Evolutionary conservation across 495 filamentous ascomycete species (phyloP).

Genomic region (Chaetomium tenue): DNA sequence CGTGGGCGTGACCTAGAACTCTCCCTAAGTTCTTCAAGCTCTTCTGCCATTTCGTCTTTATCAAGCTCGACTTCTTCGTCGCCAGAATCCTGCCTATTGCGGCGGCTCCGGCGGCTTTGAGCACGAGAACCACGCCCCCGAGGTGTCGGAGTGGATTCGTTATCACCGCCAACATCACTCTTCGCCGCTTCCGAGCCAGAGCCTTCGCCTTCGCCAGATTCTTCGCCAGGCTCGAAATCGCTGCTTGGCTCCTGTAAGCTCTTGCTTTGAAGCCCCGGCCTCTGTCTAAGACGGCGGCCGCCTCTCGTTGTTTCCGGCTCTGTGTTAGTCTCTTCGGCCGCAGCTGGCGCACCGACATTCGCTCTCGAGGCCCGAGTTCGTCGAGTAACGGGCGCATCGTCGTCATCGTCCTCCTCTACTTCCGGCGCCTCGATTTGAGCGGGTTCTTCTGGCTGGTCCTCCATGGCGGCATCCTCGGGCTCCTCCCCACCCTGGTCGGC

Average conservation of each 20-base stretch:
- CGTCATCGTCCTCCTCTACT: conserved; percentile 57
- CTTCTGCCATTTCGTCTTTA: conserved; percentile 75
- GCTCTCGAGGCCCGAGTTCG: conserved; percentile 51
- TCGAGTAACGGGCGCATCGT: conserved; percentile 59
- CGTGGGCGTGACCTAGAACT: conserved; percentile 49
- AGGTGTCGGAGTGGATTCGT: conserved; percentile 43
- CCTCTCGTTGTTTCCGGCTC: conserved; percentile 29
- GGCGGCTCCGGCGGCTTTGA: conserved; percentile 42
- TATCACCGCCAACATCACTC: conserved; percentile 37
- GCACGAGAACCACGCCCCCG: conserved; percentile 35
- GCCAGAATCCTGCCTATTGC: conserved; percentile 28
- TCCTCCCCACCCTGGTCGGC: conserved; percentile 3
- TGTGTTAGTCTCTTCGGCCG: conserved; percentile 36
- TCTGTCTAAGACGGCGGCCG: conserved; percentile 49
- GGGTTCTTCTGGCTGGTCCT: conserved; percentile 26
- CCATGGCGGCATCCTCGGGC: conserved; percentile 24
- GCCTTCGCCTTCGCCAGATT: conserved; percentile 52
- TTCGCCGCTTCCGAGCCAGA: conserved; percentile 44
- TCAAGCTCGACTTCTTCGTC: conserved; percentile 67
- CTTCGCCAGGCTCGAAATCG: conserved; percentile 80
- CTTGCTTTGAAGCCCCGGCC: conserved; percentile 46
- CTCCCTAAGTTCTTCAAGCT: conserved; percentile 64
- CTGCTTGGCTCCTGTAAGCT: conserved; percentile 64
- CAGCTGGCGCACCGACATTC: conserved; percentile 21
- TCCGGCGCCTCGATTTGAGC: conserved; percentile 39